Base-by-base conservation (phyloP, 148 eudicot genomes). In the Heliosperma pusillum region DNA sequence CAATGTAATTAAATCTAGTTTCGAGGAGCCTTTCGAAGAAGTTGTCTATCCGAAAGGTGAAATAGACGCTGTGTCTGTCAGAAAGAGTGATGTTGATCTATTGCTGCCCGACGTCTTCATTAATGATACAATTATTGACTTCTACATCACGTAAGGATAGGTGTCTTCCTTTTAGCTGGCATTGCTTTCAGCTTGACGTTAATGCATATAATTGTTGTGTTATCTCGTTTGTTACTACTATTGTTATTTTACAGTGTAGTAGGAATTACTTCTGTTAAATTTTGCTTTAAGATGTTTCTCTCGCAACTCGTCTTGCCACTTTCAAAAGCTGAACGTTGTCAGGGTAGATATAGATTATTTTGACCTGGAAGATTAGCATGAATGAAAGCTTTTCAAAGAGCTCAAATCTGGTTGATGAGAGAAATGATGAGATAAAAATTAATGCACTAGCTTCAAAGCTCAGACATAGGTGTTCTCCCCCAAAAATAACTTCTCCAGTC, bases 61-160 rank as follows among this genome's bases (percentile, higher is more conserved):
- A 74, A 72, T 78, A 72, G 97, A 95, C 92, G 92, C 99, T 72
- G 97, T 95, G 72, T 88, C 92, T 30, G 88, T 95, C 55, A 85
- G 91, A 83, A 95, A 90, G 85, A 86, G 92, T 78, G 99, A 95
- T 74, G 86, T 92, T 58, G 99, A 90, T 83, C 77, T 90, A 52
- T 84, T 95, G 76, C 84, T 80, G 67, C 99, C 99, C 16, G 97
- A 92, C 75, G 86, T 83, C 45, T 95, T 90, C 81, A 76, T 95
- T 73, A 95, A 95, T 63, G 99, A 95, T 72, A 95, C 97, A 42
- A 89, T 95, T 69, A 90, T 95, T 64, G 99, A 95, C 83, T 95
- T 95, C 63, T 95, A 95, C 74, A 88, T 92, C 81, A 95, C 82
- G 99, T 95, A 85, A 76, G 97, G 82, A 76, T 58, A 50, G 73